These are phyloP conservation scores for Neopestalotiopsis clavispora DNA, from an alignment of 2,329 filamentous ascomycete species.

Conservation along the genomic window DNA sequence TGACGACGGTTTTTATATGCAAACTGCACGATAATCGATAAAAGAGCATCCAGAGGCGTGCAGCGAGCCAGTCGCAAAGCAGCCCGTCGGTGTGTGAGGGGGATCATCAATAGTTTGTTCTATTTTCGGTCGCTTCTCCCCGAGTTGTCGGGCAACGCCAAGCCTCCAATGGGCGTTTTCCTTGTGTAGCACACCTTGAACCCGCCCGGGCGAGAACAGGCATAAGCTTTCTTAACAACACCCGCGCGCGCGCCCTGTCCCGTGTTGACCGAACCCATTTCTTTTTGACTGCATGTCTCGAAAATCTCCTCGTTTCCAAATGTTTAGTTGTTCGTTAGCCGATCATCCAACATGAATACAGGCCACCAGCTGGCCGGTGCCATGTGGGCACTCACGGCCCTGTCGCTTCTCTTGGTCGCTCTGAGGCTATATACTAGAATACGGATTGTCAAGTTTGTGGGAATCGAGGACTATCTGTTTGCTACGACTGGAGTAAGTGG, in stretches of 20 bases:
- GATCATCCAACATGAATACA: conserved; percentile 30
- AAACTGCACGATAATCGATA: not conserved
- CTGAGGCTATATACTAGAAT: conserved; percentile 34
- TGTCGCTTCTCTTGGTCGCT: conserved; percentile 32
- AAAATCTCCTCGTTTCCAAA: not conserved
- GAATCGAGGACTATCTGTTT: conserved; percentile 42
- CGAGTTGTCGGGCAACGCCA: not conserved
- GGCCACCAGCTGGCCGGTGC: conserved; percentile 35
- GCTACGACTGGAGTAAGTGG: conserved; percentile 34
- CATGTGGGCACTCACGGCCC: conserved; percentile 40
- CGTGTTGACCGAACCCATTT: not conserved
- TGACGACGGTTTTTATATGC: not conserved
- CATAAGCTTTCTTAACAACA: not conserved
- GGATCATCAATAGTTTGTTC: conserved; percentile 9
- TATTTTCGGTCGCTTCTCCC: conserved; percentile 6
- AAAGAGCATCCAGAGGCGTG: no score
- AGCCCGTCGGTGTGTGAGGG: not conserved
- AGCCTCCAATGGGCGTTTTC: not conserved
- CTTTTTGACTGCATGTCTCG: not conserved
- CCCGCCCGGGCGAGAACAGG: not conserved
- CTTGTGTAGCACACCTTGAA: not conserved
- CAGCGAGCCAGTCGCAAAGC: not conserved
- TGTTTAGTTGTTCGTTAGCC: not conserved
- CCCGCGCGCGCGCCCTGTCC: not conserved
- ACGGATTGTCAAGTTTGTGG: conserved; percentile 40